phyloP scores from a whole-genome alignment of 495 filamentous ascomycete species.

The Penicillium steckii region DNA sequence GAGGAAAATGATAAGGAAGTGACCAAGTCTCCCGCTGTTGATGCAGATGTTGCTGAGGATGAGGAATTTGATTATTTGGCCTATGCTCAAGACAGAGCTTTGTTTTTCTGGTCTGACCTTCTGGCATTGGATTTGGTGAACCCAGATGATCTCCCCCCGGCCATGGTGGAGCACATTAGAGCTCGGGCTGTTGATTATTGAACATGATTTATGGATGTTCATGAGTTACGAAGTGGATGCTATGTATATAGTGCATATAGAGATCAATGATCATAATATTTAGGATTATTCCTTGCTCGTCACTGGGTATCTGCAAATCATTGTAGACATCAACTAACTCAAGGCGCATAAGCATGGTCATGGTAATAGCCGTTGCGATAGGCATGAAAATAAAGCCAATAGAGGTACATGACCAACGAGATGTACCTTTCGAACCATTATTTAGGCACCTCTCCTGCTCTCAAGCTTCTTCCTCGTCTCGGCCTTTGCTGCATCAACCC shows the following conservation, averaged over 20 bases:
- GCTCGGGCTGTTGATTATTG: constrained; percentile 55
- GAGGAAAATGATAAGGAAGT: constrained; percentile 10
- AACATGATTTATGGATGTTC: constrained; percentile 7
- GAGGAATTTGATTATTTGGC: constrained; percentile 89
- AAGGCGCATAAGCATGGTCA: neutral
- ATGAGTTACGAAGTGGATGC: constrained; percentile 27
- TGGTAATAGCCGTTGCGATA: neutral
- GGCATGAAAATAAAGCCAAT: neutral
- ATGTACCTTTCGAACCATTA: neutral
- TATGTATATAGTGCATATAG: constrained; percentile 23
- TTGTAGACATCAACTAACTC: constrained; percentile 5
- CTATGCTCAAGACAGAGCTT: constrained; percentile 85
- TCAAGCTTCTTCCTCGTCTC: constrained; percentile 69
- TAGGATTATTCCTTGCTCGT: neutral
- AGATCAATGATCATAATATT: constrained; percentile 1
- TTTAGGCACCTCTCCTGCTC: constrained; percentile 21
- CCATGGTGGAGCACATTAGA: constrained; percentile 57
- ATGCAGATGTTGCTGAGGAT: constrained; percentile 38
- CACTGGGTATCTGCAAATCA: constrained; percentile 1
- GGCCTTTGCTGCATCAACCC: constrained; percentile 74
- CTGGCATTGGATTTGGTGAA: constrained; percentile 67
- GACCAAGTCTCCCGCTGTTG: constrained; percentile 15
- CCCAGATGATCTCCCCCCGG: constrained; percentile 69
- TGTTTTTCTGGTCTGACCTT: constrained; percentile 92
- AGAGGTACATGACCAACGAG: too few species aligned